phyloP scores from a whole-genome alignment of 2,329 filamentous ascomycete genomes.

The Fusarium nisikadoi region DNA sequence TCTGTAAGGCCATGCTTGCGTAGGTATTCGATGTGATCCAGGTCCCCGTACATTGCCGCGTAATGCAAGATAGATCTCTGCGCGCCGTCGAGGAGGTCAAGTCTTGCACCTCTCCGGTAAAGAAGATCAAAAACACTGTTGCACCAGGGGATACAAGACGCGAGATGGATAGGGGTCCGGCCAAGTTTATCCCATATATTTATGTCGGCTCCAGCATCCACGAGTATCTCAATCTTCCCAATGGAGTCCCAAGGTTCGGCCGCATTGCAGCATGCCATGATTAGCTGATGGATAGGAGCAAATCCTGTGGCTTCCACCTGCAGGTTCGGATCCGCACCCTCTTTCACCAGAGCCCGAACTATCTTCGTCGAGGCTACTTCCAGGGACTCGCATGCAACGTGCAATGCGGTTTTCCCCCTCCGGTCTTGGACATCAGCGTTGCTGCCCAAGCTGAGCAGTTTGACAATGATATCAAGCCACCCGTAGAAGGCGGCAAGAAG shows the following conservation, averaged over 20 bases:
- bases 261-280: fast-evolving
- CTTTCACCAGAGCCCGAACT: background rate
- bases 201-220: background rate
- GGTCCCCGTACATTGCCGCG: background rate
- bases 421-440: background rate
- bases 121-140: background rate
- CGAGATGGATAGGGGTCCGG: background rate
- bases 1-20: background rate
- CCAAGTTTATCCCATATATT: fast-evolving
- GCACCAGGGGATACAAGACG: background rate
- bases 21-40: background rate
- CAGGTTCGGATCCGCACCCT: background rate
- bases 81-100: fast-evolving
- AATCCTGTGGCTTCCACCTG: background rate
- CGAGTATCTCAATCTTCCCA: background rate
- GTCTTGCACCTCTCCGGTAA: background rate
- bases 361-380: background rate
- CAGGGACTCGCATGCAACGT: background rate
- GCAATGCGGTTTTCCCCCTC: background rate
- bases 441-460: background rate
- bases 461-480: background rate
- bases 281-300: background rate
- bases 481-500: background rate
- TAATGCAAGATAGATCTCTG: fast-evolving
- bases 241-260: background rate